Percentiles rank a stretch among this genome's conserved stretches.
These are phyloP conservation scores for Viola odorata DNA, from an alignment of 345 rosid genomes.

Conservation along the genomic window DNA sequence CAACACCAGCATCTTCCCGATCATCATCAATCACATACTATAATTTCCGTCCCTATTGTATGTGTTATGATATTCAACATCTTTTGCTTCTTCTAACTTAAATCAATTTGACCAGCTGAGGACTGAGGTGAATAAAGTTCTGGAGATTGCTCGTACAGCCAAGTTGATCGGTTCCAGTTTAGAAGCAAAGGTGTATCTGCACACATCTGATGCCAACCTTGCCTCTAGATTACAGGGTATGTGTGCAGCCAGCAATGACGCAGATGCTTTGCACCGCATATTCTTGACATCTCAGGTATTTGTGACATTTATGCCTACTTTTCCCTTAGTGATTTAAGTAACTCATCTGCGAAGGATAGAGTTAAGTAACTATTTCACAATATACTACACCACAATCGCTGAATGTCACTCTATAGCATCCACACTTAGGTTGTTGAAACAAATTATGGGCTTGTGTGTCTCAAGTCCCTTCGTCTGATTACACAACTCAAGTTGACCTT, in stretches of 20 bases:
- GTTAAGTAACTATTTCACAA: too few species aligned
- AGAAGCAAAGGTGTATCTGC: conserved; percentile 79
- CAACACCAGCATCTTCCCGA: too few species aligned
- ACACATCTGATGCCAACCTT: conserved; percentile 48
- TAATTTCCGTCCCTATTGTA: too few species aligned
- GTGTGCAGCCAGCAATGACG: conserved; percentile 55
- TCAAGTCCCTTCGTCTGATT: too few species aligned
- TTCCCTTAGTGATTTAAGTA: too few species aligned
- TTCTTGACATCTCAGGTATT: conserved; percentile 87
- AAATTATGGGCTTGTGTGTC: too few species aligned
- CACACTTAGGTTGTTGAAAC: too few species aligned
- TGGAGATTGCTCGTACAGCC: conserved; percentile 76
- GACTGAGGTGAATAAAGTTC: conserved; percentile 88
- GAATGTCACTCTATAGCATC: too few species aligned
- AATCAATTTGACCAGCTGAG: conserved; percentile 51
- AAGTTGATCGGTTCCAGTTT: conserved; percentile 90
- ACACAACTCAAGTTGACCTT: too few species aligned
- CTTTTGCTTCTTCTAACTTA: conserved; percentile 11
- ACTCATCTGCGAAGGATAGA: too few species aligned
- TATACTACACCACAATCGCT: too few species aligned
- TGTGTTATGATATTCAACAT: too few species aligned
- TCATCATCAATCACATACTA: not conserved
- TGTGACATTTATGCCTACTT: not conserved
- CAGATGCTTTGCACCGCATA: conserved; percentile 65
- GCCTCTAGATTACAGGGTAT: conserved; percentile 46